phyloP scores from a whole-genome alignment of 208 protist genomes.

The Trypanosoma grayi region DNA sequence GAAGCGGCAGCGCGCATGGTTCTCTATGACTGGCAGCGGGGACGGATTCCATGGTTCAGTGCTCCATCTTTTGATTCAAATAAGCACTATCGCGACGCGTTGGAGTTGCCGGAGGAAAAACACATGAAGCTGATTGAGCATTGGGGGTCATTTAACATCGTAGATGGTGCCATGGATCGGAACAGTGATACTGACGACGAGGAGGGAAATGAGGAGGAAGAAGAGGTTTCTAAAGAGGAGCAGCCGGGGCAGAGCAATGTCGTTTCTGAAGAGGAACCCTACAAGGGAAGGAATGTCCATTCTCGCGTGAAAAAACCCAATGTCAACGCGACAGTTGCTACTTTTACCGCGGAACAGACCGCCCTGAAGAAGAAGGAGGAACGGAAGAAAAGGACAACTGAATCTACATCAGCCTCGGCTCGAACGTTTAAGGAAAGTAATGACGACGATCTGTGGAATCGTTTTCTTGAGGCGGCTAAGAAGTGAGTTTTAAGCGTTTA shows the following conservation, averaged over 20 bases:
- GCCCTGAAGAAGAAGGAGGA: constrained; percentile 48
- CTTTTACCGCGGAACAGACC: constrained; percentile 45
- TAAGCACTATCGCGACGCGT: constrained; percentile 79
- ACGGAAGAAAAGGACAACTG: constrained; percentile 24
- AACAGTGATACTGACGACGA: constrained; percentile 17
- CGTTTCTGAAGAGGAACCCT: constrained; percentile 5
- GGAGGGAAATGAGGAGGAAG: constrained; percentile 21
- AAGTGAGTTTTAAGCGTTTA: constrained; percentile 23
- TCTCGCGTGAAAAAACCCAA: constrained; percentile 18
- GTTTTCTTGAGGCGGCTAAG: constrained; percentile 37
- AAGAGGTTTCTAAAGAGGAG: constrained; percentile 16
- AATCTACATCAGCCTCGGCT: not conserved
- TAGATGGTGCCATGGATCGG: constrained; percentile 66
- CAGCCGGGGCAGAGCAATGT: not conserved
- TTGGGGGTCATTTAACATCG: constrained; percentile 81
- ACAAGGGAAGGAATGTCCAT: not conserved
- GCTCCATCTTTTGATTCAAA: constrained; percentile 90
- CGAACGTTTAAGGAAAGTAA: not conserved
- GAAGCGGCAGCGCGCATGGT: constrained; percentile 95
- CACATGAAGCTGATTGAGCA: constrained; percentile 90
- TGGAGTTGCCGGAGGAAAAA: constrained; percentile 58
- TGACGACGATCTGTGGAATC: constrained; percentile 49
- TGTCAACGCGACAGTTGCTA: constrained; percentile 47
- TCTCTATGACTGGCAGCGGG: constrained; percentile 97
- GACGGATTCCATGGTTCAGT: constrained; percentile 96